Percentiles rank a stretch among this genome's conserved stretches.
Conservation (phyloP, 345 rosid genomes). For the Ceriops tagal region DNA sequence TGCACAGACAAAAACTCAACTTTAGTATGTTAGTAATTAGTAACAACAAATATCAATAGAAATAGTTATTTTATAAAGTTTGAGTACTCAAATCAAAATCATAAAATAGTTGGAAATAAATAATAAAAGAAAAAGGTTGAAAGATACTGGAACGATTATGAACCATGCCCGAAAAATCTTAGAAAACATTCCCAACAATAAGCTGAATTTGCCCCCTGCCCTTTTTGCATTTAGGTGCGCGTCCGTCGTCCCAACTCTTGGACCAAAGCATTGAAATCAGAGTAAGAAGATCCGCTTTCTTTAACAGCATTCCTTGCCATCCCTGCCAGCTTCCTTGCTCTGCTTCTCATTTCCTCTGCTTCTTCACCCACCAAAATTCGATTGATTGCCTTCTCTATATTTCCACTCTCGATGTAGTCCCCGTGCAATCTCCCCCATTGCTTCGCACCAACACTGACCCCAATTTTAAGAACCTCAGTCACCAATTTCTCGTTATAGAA, state of each 20-base stretch:
- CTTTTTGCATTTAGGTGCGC: background rate
- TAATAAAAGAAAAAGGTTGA: no score
- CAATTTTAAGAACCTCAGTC: background rate
- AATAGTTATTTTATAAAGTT: no score
- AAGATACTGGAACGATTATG: no score
- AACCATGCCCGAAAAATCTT: no score
- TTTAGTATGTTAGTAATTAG: no score
- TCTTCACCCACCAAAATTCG: conserved; percentile 1
- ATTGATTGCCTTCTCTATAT: conserved; percentile 2
- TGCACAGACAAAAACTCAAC: no score
- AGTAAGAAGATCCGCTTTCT: conserved; percentile 11
- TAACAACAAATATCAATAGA: no score
- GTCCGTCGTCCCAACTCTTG: background rate
- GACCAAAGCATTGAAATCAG: conserved; percentile 2
- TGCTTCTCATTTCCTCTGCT: conserved; percentile 9
- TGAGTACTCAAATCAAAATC: no score
- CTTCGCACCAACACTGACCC: background rate
- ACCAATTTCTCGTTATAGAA: conserved; percentile 11
- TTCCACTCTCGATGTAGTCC: conserved; percentile 5
- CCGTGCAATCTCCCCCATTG: background rate
- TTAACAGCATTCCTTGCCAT: conserved; percentile 6
- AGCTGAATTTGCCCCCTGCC: no score
- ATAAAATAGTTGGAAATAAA: no score
- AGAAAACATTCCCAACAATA: no score
- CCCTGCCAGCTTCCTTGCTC: background rate